phyloP scores from a whole-genome alignment of 2,329 filamentous ascomycete genomes.

The Colletotrichum destructivum region DNA sequence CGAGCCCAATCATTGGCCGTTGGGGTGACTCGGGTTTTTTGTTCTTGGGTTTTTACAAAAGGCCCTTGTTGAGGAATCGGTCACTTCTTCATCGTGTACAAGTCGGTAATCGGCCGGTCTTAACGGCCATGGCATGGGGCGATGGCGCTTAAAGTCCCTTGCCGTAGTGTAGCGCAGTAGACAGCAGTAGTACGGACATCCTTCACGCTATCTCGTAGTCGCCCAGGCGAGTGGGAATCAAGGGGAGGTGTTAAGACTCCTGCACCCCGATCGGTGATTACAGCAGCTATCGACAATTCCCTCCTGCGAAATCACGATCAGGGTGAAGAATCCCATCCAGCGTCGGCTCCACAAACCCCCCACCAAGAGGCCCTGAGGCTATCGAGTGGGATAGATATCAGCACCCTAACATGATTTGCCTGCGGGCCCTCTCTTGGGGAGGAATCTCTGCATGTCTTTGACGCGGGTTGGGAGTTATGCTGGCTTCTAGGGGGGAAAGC shows the following conservation, averaged over 20 bases:
- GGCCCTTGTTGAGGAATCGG: conserved; percentile 26
- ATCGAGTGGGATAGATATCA: too few species aligned
- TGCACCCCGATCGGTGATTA: conserved; percentile 24
- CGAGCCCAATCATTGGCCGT: conserved; percentile 27
- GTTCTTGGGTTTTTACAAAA: not conserved
- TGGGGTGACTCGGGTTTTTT: too few species aligned
- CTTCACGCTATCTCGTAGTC: conserved; percentile 15
- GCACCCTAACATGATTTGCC: not conserved
- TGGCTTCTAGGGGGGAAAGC: not conserved
- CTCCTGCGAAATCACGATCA: conserved; percentile 29
- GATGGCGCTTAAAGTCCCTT: not conserved
- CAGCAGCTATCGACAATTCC: conserved; percentile 23
- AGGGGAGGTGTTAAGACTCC: conserved; percentile 20
- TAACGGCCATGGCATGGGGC: conserved; percentile 1
- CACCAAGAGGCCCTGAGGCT: not conserved
- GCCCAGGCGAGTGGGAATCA: not conserved
- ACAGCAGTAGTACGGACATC: too few species aligned
- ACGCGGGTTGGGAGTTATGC: not conserved
- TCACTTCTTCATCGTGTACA: not conserved
- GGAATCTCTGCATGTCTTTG: too few species aligned
- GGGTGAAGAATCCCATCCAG: conserved; percentile 25
- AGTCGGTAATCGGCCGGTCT: conserved; percentile 13
- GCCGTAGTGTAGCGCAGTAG: not conserved
- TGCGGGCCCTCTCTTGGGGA: not conserved
- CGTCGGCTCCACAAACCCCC: not conserved